These are phyloP conservation scores for Pseudevernia furfuracea DNA, from an alignment of 495 filamentous ascomycete species.

Conservation along the genomic window DNA sequence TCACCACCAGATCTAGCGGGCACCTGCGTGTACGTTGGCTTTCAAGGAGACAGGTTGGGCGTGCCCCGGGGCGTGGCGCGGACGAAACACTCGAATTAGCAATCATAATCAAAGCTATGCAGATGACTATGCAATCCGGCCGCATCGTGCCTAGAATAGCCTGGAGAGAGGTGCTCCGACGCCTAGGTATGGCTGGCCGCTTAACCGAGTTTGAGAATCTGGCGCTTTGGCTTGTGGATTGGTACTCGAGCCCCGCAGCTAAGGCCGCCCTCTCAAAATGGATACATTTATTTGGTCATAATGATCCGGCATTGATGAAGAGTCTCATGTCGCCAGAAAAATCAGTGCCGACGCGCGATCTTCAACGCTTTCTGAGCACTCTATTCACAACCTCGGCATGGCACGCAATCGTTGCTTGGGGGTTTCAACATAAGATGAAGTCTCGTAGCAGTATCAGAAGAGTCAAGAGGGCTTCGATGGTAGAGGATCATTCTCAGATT, in stretches of 20 bases:
- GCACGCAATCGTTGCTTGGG: constrained; percentile 51
- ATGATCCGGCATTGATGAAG: background rate
- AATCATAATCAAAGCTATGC: constrained; percentile 31
- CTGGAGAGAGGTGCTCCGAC: constrained; percentile 44
- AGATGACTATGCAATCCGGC: constrained; percentile 31
- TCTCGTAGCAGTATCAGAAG: background rate
- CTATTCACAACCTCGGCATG: constrained; percentile 44
- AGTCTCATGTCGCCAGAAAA: background rate
- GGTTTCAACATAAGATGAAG: constrained; percentile 41
- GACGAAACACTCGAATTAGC: constrained; percentile 20
- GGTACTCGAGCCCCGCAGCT: constrained; percentile 29
- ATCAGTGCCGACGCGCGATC: constrained; percentile 17
- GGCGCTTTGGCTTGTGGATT: constrained; percentile 37
- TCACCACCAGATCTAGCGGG: constrained; percentile 21
- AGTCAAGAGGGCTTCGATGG: background rate
- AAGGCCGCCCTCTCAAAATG: constrained; percentile 7
- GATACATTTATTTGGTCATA: background rate
- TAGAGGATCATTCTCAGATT: constrained; percentile 1
- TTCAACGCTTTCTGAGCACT: constrained; percentile 30
- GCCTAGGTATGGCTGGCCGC: constrained; percentile 41
- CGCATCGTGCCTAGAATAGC: constrained; percentile 28
- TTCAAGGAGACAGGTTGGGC: constrained; percentile 19
- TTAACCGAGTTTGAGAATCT: constrained; percentile 37
- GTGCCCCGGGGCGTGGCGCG: constrained; percentile 14
- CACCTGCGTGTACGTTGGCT: constrained; percentile 22